These are phyloP conservation scores for Tetrahymena elliotti DNA, from an alignment of 73 alveolate species.

Conservation along the genomic window DNA sequence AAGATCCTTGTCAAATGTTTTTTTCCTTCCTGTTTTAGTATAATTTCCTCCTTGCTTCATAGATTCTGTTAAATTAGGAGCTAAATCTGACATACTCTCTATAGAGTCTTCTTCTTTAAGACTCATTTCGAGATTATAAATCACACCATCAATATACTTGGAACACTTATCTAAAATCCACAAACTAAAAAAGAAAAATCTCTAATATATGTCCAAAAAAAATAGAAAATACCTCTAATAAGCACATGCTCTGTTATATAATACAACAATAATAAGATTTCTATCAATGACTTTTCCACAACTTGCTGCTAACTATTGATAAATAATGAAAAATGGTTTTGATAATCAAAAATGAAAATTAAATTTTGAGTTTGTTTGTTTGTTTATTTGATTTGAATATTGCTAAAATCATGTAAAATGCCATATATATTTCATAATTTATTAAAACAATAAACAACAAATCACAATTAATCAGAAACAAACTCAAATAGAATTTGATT, in stretches of 20 bases:
- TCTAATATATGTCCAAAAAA: too few relatives aligned
- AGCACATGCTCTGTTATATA: constrained; percentile 40
- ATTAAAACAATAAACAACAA: neutral
- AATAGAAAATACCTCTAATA: constrained; percentile 15
- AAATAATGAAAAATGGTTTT: neutral
- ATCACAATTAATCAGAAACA: neutral
- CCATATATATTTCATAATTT: too few relatives aligned
- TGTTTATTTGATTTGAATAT: neutral
- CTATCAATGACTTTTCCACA: constrained; percentile 36
- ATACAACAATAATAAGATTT: constrained; percentile 21
- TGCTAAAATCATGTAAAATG: too few relatives aligned
- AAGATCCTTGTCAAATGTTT: neutral
- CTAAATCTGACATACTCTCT: neutral
- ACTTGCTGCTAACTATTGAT: constrained; percentile 33
- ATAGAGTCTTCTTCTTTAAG: constrained; percentile 34
- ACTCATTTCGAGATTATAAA: constrained; percentile 28
- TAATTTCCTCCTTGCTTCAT: neutral
- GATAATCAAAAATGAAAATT: neutral
- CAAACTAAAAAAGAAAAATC: neutral
- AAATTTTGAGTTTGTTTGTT: neutral
- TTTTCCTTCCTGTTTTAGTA: neutral
- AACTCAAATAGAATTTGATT: neutral
- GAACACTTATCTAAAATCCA: constrained; percentile 46
- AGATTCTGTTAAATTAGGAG: neutral
- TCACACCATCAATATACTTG: constrained; percentile 36